Base-by-base conservation (phyloP, 176 grass and related monocot species). In the Poa pratensis region DNA sequence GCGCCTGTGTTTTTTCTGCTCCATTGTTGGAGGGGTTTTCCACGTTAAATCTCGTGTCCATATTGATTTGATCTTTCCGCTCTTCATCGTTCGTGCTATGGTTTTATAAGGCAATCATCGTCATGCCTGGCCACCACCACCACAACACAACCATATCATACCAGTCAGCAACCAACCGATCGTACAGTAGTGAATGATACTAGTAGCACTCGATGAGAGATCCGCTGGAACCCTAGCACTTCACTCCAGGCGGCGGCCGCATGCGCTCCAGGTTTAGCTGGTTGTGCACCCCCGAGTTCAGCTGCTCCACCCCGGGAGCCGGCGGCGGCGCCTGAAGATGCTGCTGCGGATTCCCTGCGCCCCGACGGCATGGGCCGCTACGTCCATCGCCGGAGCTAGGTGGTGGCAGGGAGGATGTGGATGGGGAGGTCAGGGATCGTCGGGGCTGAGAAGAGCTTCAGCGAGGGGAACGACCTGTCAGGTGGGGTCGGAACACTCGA, bases 221-320 rank as follows among this genome's bases (percentile, higher is more conserved):
- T 28, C 35, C 14, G 16, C 22, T 16, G 51, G 49, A 89, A 90
- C 83, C 83, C 88, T 86, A 90, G 88, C 14, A 6, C 1, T 23
- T 27, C 69, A 30, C 83, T 61, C 39, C 1, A 24, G 17, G 48
- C 58, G 79, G 27, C 49, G 55, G 55, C 12, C 94, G 92, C 73
- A 95, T 89, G 23, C 93, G 92, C 81, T 98, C 96, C 77, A 95
- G 85, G 90, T 98, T 95, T 68, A 95, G 91, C 88, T 94, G 96
- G 81, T 88, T 88, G 65, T 92, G 87, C 63, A 98, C 89, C 19
- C 26, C 89, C 45, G 83, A 48, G 88, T 83, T 95, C 53, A 98
- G 88, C 74, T 89, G 81, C 91, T 98, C 96, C 30, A 68, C 83
- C 50, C 88, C 75, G 46, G 91, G 83, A 42, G 69, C 64, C 58